Base-by-base conservation (phyloP, 352 stramenopile genomes). In the Pilasporangium apinafurcum region DNA sequence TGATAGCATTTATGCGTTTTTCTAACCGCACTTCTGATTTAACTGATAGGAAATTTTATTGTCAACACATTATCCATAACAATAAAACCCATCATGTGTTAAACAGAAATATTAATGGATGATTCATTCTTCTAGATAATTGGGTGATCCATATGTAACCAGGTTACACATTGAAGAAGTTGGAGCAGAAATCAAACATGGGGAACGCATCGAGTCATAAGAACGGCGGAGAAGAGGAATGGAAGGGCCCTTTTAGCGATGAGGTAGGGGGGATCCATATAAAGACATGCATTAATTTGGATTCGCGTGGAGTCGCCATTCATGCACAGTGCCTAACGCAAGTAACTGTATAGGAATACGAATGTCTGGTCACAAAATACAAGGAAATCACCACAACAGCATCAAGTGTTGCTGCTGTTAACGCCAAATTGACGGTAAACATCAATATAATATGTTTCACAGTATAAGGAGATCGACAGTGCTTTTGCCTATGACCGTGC, bases 161-260 rank as follows among this genome's bases (percentile, higher is more conserved):
- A n/a, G n/a, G n/a, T n/a, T n/a, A n/a, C n/a, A n/a, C n/a, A n/a
- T n/a, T n/a, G n/a, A n/a, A n/a, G n/a, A n/a, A n/a, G n/a, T n/a
- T n/a, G n/a, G n/a, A n/a, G n/a, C n/a, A 28, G 28, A 13, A 52
- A 31, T 28, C 32, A 2, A 53, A 29, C 30, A 82, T 82, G 68
- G 68, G 68, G 28, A 82, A 76, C 36, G 14, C 32, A 18, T 27
- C 38, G 24, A n/a, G 22, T 9, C 26, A 51, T 49, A n/a, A 49
- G 44, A 58, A 28, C 43, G 30, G 36, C 24, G 27, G 21, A 4
- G 27, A 46, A 13, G 39, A 20, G 39, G 75, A 75, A 40, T 86
- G 77, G 77, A 90, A 88, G 59, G 80, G 80, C 1, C 80, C 80
- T 1, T 92, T 92, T 47, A 90, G 80, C 44, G 80, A 92, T 43